These are phyloP conservation scores for Ophiognomonia clavigignenti-juglandacearum DNA, from an alignment of 2,329 filamentous ascomycete genomes.

Conservation along the genomic window DNA sequence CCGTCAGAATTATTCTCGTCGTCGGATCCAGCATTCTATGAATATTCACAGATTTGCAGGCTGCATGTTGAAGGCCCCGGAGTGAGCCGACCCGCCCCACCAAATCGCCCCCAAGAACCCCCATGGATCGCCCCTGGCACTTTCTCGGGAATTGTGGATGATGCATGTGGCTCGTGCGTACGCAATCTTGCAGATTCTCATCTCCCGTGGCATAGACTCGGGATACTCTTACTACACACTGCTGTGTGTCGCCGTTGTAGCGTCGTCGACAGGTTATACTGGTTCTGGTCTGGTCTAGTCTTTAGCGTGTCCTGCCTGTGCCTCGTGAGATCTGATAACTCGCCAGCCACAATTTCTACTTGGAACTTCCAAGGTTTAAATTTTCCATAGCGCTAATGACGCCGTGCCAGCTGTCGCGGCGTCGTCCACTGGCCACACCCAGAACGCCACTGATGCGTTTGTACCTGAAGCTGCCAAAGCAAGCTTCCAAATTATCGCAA, in stretches of 20 bases:
- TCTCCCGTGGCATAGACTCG: neutral
- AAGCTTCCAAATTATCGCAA: too few species aligned
- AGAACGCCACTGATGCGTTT: conserved; percentile 8
- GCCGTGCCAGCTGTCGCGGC: neutral
- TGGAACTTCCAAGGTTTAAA: too few species aligned
- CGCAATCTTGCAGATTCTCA: neutral
- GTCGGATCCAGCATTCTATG: too few species aligned
- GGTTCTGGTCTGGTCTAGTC: neutral
- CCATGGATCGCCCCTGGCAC: too few species aligned
- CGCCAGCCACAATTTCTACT: neutral
- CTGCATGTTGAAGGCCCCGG: neutral
- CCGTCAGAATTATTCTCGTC: too few species aligned
- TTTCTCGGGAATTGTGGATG: too few species aligned
- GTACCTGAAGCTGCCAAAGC: neutral
- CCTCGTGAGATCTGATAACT: neutral
- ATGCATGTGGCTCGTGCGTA: neutral
- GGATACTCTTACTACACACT: too few species aligned
- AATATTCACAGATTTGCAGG: neutral
- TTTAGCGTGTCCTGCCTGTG: neutral
- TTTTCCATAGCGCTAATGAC: conserved; percentile 2
- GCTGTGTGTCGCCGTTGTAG: too few species aligned
- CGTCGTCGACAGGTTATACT: neutral
- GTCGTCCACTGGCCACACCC: neutral
- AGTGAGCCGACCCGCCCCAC: neutral
- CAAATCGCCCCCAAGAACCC: too few species aligned